Conservation (phyloP, 495 filamentous ascomycete species). For the Friedmanniomyces simplex region DNA sequence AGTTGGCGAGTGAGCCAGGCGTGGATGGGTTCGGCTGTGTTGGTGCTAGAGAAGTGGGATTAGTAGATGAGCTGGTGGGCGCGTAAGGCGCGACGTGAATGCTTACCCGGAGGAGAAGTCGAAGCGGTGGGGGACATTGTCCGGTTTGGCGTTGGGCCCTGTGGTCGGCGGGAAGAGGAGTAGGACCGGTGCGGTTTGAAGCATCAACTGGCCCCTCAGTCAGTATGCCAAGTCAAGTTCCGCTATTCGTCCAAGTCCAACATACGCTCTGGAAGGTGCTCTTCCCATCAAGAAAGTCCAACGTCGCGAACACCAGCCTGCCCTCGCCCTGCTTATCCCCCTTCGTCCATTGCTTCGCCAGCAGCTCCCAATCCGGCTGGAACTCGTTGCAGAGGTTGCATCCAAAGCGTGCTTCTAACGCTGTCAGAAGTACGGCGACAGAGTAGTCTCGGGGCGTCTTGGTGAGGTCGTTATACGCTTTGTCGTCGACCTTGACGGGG, state of each 20-base stretch:
- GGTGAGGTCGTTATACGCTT: slow-evolving; percentile 63
- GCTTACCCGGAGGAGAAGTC: slow-evolving; percentile 76
- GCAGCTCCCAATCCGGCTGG: slow-evolving; percentile 86
- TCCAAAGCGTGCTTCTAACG: slow-evolving; percentile 71
- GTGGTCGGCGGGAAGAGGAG: slow-evolving; percentile 78
- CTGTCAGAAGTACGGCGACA: slow-evolving; percentile 74
- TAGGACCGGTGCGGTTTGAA: slow-evolving; percentile 90
- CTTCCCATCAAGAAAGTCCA: slow-evolving; percentile 83
- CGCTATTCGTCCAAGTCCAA: not conserved
- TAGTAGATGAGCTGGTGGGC: not conserved
- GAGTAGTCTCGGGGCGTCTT: slow-evolving; percentile 71
- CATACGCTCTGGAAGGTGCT: slow-evolving; percentile 79
- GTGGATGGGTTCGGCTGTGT: slow-evolving; percentile 67
- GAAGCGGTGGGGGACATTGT: slow-evolving; percentile 61
- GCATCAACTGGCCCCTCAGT: slow-evolving; percentile 56
- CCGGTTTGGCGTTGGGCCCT: slow-evolving; percentile 68
- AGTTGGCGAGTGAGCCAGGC: slow-evolving; percentile 70
- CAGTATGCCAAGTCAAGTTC: slow-evolving; percentile 1
- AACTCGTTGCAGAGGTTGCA: slow-evolving; percentile 84
- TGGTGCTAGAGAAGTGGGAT: slow-evolving; percentile 40
- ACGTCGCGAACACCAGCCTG: slow-evolving; percentile 66
- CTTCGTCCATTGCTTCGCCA: slow-evolving; percentile 77
- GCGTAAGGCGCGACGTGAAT: not conserved
- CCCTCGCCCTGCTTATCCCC: slow-evolving; percentile 64
- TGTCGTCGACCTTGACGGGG: slow-evolving; percentile 67